Evolutionary conservation across 495 filamentous ascomycete species (phyloP), one percentile per base, ranked within the genome.

Genomic region (Acidomyces sp.): DNA sequence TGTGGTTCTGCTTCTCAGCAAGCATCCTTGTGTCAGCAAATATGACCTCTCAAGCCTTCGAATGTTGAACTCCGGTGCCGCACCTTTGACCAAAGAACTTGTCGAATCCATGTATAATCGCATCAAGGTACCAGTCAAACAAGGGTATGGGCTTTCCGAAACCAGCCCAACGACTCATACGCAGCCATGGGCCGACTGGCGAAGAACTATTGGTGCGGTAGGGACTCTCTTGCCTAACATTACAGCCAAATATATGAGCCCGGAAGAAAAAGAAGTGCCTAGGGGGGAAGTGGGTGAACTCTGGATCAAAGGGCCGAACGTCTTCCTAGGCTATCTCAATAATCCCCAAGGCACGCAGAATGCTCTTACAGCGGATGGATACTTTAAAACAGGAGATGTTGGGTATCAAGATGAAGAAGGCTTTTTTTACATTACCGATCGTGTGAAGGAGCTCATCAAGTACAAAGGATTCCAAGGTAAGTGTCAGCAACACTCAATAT

Each of bases 1-100:
- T 0, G 73, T 97, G 0, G 68, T 93, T 1, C 67, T 96, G 0
- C 70, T 80, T 0, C 69, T 97, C 3, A 71, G 72, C 46, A 94
- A 94, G 54, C 71, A 82, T 55, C 82, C 86, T 0, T 54, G 71
- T 3, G 74, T 94, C 9, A 55, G 57, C 0, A 82, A 84, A 48
- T 93, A 88, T 56, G 77, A 97, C 58, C 63, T 97, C 13, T 78
- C 72, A 11, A 76, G 68, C 16, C 50, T 97, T 11, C 77, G 78
- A 25, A 85, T 88, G 76, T 63, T 94, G 64, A 92, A 83, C 61
- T 87, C 75, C 1, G 90, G 85, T 6, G 90, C 88, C 1, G 90
- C 90, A 3, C 90, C 90, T 0, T 63, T 96, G 27, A 92, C 84
- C 0, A 64, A 70, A 16, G 86, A 95, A 36, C 66, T 97, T 2